These are phyloP conservation scores for Colletotrichum kahawae DNA, from an alignment of 2,329 filamentous ascomycete genomes.

Conservation along the genomic window DNA sequence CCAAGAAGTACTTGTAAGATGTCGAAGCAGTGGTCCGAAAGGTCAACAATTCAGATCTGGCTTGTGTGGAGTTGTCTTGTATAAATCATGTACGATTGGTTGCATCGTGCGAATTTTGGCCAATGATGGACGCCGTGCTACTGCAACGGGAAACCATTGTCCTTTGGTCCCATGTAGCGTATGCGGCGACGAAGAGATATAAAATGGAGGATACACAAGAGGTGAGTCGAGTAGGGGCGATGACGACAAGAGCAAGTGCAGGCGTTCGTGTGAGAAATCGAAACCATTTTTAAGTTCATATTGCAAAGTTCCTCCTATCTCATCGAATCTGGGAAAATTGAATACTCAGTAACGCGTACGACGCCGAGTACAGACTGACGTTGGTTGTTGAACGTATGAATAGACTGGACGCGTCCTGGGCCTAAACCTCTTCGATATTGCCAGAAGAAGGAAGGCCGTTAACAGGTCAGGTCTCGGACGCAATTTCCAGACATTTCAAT, in stretches of 20 bases:
- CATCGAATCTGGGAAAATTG: not conserved
- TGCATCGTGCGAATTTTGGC: not conserved
- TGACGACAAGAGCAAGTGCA: not conserved
- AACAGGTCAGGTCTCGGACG: not conserved
- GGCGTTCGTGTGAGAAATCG: not conserved
- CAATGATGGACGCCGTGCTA: not conserved
- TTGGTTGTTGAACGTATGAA: not conserved
- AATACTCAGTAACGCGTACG: not conserved
- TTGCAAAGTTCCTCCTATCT: not conserved
- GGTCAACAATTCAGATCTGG: not conserved
- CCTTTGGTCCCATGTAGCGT: not conserved
- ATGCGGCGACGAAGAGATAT: not conserved
- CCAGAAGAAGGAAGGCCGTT: not conserved
- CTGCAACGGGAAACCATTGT: not conserved
- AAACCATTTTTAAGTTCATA: not conserved
- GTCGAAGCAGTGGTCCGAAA: constrained; percentile 15
- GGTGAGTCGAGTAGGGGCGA: not conserved
- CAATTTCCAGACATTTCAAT: not conserved
- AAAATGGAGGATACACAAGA: not conserved
- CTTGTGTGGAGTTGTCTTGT: not conserved
- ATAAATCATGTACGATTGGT: not conserved
- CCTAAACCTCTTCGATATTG: not conserved
- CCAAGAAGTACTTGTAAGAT: constrained; percentile 87
- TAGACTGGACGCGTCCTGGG: not conserved
- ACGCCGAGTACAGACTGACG: not conserved